A percentile compares a stretch with the other conserved stretches of the same genome.
phyloP scores from a whole-genome alignment of 371 early-diverging fungal genomes.

The Mortierella sp. region DNA sequence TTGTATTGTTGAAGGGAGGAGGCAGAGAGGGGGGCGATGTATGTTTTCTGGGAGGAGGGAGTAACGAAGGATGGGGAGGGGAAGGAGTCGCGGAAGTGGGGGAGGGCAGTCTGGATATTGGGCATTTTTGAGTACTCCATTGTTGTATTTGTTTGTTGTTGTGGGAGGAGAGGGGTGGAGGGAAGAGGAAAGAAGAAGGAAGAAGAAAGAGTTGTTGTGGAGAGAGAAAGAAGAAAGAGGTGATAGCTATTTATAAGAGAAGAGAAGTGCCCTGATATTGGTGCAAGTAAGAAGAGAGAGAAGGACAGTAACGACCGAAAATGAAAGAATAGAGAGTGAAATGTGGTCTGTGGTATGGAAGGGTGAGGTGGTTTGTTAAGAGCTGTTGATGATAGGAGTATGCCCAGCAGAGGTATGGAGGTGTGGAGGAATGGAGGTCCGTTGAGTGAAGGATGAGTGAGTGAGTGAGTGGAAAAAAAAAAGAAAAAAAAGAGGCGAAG shows the following conservation, averaged over 20 bases:
- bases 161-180: not conserved
- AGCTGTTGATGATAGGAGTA: not conserved
- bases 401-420: not conserved
- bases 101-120: slow-evolving; percentile 34
- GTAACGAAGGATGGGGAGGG: slow-evolving; percentile 21
- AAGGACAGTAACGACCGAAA: slow-evolving; percentile 2
- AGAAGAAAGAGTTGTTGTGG: not conserved
- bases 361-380: not conserved
- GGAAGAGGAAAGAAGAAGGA: not conserved
- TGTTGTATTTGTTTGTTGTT: not conserved
- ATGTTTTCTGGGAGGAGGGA: slow-evolving; percentile 14
- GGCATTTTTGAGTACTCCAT: slow-evolving; percentile 37
- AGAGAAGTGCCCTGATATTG: not conserved
- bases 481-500: slow-evolving; percentile 11
- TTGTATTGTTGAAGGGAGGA: slow-evolving; percentile 35
- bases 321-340: not conserved
- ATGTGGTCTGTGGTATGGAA: slow-evolving; percentile 11
- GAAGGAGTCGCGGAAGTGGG: slow-evolving; percentile 44
- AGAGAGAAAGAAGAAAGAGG: not conserved
- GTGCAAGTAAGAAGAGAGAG: slow-evolving; percentile 1
- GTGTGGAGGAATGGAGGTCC: not conserved
- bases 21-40: slow-evolving; percentile 43
- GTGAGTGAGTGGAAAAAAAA: not conserved
- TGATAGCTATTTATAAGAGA: slow-evolving; percentile 4
- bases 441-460: not conserved